phyloP scores from a whole-genome alignment of 176 grass and related monocot species.

The Alloteropsis semialata region DNA sequence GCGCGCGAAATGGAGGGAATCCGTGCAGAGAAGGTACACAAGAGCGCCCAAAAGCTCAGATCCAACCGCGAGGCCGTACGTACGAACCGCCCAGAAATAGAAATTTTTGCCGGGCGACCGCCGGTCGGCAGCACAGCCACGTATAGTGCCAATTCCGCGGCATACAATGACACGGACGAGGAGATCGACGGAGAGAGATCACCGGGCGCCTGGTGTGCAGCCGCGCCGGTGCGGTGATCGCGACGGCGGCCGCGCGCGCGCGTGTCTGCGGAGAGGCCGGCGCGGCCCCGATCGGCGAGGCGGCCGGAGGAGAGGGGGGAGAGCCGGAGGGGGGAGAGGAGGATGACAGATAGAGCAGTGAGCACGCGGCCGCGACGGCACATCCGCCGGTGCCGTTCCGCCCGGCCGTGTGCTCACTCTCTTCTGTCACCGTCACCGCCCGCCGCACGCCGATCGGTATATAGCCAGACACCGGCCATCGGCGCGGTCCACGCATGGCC shows the following conservation, averaged over 20 bases:
- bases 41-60: slow-evolving; percentile 1
- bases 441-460: neutral
- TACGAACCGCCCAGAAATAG: slow-evolving; percentile 27
- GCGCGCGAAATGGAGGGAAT: slow-evolving; percentile 38
- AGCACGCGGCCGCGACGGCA: slow-evolving; percentile 72
- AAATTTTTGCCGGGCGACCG: neutral
- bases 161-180: slow-evolving; percentile 26
- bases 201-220: neutral
- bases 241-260: neutral
- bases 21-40: slow-evolving; percentile 24
- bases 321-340: neutral
- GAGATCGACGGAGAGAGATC: neutral
- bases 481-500: no score
- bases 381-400: slow-evolving; percentile 47
- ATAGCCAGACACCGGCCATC: neutral
- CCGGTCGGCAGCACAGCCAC: neutral
- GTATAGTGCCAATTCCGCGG: neutral
- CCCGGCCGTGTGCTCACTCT: slow-evolving; percentile 76
- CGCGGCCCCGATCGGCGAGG: neutral
- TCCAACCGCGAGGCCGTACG: slow-evolving; percentile 33
- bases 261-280: no score
- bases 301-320: neutral
- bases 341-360: slow-evolving; percentile 66
- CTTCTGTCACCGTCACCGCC: slow-evolving; percentile 61
- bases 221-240: neutral